These are phyloP conservation scores for Colletotrichum musae DNA, from an alignment of 2,329 filamentous ascomycete species.

Conservation along the genomic window DNA sequence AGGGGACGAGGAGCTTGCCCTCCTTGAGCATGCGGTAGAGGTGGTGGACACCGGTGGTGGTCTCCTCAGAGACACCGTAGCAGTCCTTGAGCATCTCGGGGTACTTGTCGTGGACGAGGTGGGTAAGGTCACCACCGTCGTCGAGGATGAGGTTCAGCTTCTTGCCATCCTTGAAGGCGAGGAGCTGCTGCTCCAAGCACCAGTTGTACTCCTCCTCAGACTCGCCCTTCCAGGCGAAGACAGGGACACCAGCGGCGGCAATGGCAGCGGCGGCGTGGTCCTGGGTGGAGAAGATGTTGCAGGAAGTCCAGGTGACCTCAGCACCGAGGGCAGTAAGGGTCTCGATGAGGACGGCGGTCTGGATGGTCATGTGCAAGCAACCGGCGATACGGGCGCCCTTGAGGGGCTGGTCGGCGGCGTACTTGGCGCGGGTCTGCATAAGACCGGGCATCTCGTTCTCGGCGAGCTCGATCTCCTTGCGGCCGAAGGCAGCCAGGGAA, in stretches of 20 bases:
- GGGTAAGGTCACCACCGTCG: conserved; percentile 96
- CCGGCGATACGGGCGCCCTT: conserved; percentile 96
- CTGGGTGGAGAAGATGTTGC: conserved; percentile 99
- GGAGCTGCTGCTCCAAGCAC: conserved; percentile 99
- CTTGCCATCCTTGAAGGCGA: conserved; percentile 96
- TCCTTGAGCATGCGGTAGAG: conserved; percentile 98
- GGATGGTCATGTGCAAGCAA: conserved; percentile 99
- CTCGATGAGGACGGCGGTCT: conserved; percentile 99
- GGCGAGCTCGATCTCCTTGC: conserved; percentile 98
- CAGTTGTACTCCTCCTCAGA: conserved; percentile 99
- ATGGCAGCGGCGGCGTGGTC: conserved; percentile 99
- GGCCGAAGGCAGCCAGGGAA: conserved; percentile 96
- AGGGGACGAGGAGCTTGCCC: conserved; percentile 88
- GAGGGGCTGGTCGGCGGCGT: conserved; percentile 92
- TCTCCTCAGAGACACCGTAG: conserved; percentile 99
- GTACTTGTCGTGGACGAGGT: conserved; percentile 98
- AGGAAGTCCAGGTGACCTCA: conserved; percentile 98
- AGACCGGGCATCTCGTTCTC: conserved; percentile 98
- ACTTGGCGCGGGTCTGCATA: conserved; percentile 94
- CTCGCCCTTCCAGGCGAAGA: conserved; percentile 87
- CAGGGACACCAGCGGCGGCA: conserved; percentile 91
- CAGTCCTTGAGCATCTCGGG: conserved; percentile 98
- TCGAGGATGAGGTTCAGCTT: conserved; percentile 99
- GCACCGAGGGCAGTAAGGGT: conserved; percentile 94
- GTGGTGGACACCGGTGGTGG: conserved; percentile 99